phyloP scores from a whole-genome alignment of 2,329 filamentous ascomycete genomes.

The Ceratocystis harringtonii region DNA sequence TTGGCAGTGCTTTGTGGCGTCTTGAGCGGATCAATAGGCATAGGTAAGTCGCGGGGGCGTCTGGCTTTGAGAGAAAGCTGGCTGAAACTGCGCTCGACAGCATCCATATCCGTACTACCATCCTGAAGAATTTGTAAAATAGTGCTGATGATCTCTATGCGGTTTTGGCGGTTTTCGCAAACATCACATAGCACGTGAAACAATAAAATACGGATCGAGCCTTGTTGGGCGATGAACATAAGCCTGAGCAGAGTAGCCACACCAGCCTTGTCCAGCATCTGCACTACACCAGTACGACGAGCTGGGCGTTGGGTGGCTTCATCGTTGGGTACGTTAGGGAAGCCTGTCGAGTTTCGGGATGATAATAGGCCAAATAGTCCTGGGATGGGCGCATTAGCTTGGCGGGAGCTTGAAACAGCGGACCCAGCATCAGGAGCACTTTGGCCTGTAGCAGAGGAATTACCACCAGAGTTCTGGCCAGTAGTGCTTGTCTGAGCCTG shows the following conservation, averaged over 20 bases:
- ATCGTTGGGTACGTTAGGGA: not conserved
- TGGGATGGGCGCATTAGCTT: not conserved
- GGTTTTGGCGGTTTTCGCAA: conserved; percentile 91
- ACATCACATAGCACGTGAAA: conserved; percentile 82
- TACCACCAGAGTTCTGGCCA: not conserved
- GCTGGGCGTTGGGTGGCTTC: not conserved
- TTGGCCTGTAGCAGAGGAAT: not conserved
- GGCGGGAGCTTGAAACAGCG: not conserved
- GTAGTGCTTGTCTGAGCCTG: not conserved
- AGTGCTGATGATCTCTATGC: conserved; percentile 83
- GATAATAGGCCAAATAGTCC: not conserved
- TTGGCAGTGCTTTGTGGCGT: conserved; percentile 62
- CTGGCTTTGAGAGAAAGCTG: conserved; percentile 85
- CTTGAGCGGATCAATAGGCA: conserved; percentile 41
- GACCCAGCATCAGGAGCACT: not conserved
- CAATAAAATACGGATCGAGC: conserved; percentile 67
- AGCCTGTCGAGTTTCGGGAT: not conserved
- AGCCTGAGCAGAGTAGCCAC: conserved; percentile 92
- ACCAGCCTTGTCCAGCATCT: conserved; percentile 93
- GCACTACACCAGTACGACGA: conserved; percentile 61
- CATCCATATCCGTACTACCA: conserved; percentile 80
- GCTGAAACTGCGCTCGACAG: conserved; percentile 88
- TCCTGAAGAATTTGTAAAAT: conserved; percentile 89
- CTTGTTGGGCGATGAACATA: conserved; percentile 92
- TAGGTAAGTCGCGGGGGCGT: conserved; percentile 51